Evolutionary conservation across 2,329 filamentous ascomycete species (phyloP).

Genomic region (Corynespora cassiicola): DNA sequence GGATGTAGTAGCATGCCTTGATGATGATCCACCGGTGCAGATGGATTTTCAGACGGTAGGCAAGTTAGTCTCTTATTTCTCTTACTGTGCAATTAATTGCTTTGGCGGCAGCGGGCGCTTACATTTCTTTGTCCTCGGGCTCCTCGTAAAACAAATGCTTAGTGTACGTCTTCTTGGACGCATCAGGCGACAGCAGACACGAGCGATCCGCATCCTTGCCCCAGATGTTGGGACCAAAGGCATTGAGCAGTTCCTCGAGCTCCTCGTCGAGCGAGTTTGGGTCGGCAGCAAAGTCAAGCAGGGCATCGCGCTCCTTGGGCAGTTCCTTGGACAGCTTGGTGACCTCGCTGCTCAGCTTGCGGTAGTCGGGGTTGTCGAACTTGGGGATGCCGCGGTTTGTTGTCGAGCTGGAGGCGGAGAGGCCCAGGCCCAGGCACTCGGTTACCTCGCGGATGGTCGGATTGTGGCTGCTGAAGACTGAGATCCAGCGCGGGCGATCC

Average conservation of each 20-base stretch:
- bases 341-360: conserved; percentile 43
- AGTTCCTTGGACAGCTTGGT: conserved; percentile 43
- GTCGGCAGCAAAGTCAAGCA: conserved; percentile 45
- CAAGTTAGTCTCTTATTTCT: not conserved
- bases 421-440: conserved; percentile 42
- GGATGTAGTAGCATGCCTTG: conserved; percentile 47
- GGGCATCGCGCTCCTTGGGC: conserved; percentile 43
- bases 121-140: conserved; percentile 40
- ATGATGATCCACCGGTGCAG: conserved; percentile 48
- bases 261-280: conserved; percentile 36
- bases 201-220: conserved; percentile 39
- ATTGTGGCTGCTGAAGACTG: conserved; percentile 44
- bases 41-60: conserved; percentile 45
- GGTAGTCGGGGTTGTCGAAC: conserved; percentile 46
- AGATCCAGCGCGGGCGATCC: conserved; percentile 43
- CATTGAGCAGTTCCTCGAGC: conserved; percentile 39
- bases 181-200: conserved; percentile 39
- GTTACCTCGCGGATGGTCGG: conserved; percentile 47
- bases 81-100: not conserved
- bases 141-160: conserved; percentile 41
- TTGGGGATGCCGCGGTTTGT: conserved; percentile 47
- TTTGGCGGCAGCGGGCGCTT: conserved; percentile 15
- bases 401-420: conserved; percentile 41
- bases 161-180: conserved; percentile 43
- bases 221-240: conserved; percentile 43